Percentiles rank a stretch among this genome's conserved stretches.
These are phyloP conservation scores for Cladobotryum protrusum DNA, from an alignment of 2,329 filamentous ascomycete species.

Conservation along the genomic window DNA sequence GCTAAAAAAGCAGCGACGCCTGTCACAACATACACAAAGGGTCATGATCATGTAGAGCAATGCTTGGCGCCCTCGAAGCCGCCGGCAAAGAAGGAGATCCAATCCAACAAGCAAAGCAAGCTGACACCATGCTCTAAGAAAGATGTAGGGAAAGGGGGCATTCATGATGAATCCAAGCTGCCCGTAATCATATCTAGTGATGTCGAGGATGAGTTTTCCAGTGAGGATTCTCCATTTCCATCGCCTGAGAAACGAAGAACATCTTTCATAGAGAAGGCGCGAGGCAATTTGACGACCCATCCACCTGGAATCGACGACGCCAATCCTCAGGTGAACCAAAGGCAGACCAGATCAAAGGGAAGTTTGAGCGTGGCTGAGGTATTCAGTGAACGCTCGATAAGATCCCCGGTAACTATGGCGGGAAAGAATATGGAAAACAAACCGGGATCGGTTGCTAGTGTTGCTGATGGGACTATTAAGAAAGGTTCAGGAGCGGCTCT, in stretches of 20 bases:
- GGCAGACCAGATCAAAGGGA: neutral
- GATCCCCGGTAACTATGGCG: neutral
- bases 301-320: neutral
- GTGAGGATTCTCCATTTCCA: neutral
- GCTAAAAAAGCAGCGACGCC: neutral
- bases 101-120: neutral
- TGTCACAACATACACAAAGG: neutral
- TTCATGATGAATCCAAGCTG: neutral
- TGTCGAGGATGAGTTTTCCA: neutral
- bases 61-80: neutral
- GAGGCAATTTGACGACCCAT: neutral
- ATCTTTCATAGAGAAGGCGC: neutral
- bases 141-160: neutral
- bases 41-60: neutral
- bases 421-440: neutral
- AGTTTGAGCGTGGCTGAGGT: neutral
- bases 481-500: neutral
- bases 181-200: neutral
- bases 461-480: neutral
- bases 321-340: neutral
- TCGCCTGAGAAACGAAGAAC: neutral
- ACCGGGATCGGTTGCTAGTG: neutral
- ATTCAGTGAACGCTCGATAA: neutral
- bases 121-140: neutral
- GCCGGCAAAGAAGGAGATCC: neutral